Evolutionary conservation across 805 yeast genomes (phyloP), one percentile per base, ranked within the genome.

Genomic region (Candida chilensis): DNA sequence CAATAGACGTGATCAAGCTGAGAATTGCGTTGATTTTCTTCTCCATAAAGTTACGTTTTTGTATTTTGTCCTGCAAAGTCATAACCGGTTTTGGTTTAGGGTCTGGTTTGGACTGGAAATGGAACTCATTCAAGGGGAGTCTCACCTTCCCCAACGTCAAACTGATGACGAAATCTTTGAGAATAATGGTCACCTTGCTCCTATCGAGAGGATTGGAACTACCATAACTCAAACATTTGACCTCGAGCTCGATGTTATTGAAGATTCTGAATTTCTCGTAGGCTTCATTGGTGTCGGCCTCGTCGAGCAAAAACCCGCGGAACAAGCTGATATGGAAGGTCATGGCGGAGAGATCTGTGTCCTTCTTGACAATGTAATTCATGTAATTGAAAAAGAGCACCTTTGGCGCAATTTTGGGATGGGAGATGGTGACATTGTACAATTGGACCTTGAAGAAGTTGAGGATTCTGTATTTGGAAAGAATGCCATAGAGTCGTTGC

Each of bases 361-460:
- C 25, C 7, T 22, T n/a, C 12, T 11, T 22, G 12, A 7, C 13
- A 7, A 22, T 7, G 13, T 5, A 22, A 22, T 22, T 7, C 7
- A 22, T 22, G 12, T 7, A 22, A 22, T 22, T 15, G 6, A 22
- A 22, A 12, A n/a, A 12, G 6, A n/a, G 6, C 6, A 11, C 13
- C 11, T 22, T 22, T 12, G 11, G 11, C 13, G 7, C 13, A 12
- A 22, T n/a, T 22, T n/a, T 5, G 11, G 25, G 25, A n/a, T 22
- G 25, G 13, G 12, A n/a, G 25, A 22, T 11, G 6, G 6, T 7
- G 11, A 22, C 7, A 22, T 22, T 22, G 13, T 7, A 12, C 25
- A 22, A 7, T 22, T 38, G 39, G 19, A 38, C 26, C 15, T 34
- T 30, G 31, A 40, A 20, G 17, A 36, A 33, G 32, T 35, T 33